Conservation (phyloP, 208 protist genomes). For the Acanthamoeba healyi region DNA sequence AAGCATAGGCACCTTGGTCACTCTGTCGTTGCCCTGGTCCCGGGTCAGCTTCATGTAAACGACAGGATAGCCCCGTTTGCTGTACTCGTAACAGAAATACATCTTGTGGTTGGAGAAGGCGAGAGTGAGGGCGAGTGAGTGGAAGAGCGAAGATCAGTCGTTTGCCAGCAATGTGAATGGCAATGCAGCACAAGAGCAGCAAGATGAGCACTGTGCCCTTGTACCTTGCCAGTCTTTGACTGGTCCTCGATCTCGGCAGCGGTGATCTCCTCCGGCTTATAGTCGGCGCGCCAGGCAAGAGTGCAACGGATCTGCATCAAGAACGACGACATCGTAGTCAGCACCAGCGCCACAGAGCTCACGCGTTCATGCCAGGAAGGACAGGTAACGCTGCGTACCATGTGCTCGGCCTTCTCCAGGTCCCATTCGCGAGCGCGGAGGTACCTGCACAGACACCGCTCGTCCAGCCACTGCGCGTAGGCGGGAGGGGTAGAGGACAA, state of each 20-base stretch:
- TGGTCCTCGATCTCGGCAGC: constrained; percentile 27
- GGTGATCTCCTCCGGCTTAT: constrained; percentile 27
- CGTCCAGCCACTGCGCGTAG: background rate
- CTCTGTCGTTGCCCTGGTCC: constrained; percentile 18
- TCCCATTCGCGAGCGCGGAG: constrained; percentile 28
- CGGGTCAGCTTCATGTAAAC: constrained; percentile 35
- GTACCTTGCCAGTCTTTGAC: constrained; percentile 13
- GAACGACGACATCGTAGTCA: too few species aligned
- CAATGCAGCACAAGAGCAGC: background rate
- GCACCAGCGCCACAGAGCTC: too few species aligned
- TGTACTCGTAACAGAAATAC: constrained; percentile 21
- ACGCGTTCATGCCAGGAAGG: too few species aligned
- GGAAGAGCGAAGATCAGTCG: too few species aligned
- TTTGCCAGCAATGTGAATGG: too few species aligned
- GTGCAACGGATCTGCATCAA: constrained; percentile 44
- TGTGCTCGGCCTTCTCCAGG: constrained; percentile 55
- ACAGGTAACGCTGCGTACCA: too few species aligned
- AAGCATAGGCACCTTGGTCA: constrained; percentile 44
- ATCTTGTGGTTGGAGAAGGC: background rate
- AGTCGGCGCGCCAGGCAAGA: constrained; percentile 17
- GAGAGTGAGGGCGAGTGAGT: background rate
- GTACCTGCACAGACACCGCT: constrained; percentile 30
- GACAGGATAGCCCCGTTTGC: background rate
- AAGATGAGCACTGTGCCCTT: background rate
- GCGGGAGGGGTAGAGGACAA: too few species aligned